phyloP scores from a whole-genome alignment of 306 rosid genomes.

The Dalbergia cultrata region DNA sequence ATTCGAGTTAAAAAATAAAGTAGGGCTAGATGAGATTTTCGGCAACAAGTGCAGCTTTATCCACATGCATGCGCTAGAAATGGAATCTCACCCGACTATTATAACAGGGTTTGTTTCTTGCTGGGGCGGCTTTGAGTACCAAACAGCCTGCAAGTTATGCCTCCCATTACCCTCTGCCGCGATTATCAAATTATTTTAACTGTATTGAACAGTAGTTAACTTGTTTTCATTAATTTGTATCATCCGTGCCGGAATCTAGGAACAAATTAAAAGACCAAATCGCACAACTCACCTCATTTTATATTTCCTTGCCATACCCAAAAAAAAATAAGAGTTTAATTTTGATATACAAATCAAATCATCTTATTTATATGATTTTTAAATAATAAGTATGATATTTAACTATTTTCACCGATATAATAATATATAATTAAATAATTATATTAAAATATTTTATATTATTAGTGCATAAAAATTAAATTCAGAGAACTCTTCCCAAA shows the following conservation, averaged over 20 bases:
- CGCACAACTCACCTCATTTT: background rate
- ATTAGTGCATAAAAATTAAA: too few species aligned
- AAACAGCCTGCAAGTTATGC: background rate
- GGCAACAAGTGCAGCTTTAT: constrained; percentile 28
- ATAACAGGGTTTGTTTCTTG: background rate
- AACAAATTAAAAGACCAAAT: background rate
- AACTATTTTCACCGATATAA: too few species aligned
- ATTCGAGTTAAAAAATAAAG: constrained; percentile 28
- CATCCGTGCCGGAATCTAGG: background rate
- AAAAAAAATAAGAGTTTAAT: too few species aligned
- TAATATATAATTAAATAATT: too few species aligned
- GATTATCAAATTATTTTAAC: background rate
- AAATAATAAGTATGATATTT: too few species aligned
- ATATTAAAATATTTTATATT: too few species aligned
- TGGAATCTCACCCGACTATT: constrained; percentile 15
- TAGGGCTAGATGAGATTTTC: background rate
- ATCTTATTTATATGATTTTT: too few species aligned
- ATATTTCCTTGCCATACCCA: too few species aligned
- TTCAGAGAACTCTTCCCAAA: background rate
- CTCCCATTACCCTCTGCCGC: background rate
- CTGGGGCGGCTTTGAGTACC: constrained; percentile 1
- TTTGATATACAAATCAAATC: too few species aligned
- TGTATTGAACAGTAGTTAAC: background rate
- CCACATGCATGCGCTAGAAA: constrained; percentile 38
- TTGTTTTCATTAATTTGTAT: background rate